Evolutionary conservation across 169 alveolate species (phyloP).

Genomic region (Cryptosporidium ubiquitum): DNA sequence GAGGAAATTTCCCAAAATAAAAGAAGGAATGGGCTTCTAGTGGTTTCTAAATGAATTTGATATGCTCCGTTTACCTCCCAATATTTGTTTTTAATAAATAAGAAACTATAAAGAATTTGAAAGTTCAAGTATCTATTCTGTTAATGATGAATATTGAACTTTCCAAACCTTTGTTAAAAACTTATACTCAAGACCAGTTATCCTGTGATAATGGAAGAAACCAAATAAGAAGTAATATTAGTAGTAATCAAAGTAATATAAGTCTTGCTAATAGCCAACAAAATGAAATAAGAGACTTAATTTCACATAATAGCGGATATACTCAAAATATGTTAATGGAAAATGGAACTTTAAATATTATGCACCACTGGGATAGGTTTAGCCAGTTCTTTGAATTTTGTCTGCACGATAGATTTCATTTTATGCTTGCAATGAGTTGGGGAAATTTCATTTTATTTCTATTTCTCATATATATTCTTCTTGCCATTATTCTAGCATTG

Average conservation of each 20-base stretch:
- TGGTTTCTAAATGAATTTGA: background rate
- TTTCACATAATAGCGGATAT: background rate
- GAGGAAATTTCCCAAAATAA: background rate
- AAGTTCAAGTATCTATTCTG: background rate
- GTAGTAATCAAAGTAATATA: background rate
- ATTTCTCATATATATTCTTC: constrained; percentile 6
- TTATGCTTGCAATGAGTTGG: constrained; percentile 70
- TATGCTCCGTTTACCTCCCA: background rate
- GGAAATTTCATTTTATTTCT: constrained; percentile 18
- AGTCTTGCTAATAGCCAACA: background rate
- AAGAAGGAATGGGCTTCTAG: background rate
- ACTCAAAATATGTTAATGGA: constrained; percentile 35
- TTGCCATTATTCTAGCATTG: constrained; percentile 25
- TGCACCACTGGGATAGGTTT: constrained; percentile 67
- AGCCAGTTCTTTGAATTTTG: constrained; percentile 65
- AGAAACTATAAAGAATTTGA: background rate
- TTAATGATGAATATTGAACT: constrained; percentile 4
- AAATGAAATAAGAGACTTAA: background rate
- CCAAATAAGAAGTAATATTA: background rate
- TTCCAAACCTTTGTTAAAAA: constrained; percentile 4
- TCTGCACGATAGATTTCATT: constrained; percentile 62
- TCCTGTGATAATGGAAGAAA: background rate
- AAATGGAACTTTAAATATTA: constrained; percentile 52
- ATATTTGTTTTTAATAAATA: too few relatives aligned
- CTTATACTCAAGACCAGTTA: background rate